A percentile compares a stretch with the other conserved stretches of the same genome.
These are phyloP conservation scores for Debaryomyces singareniensis DNA, from an alignment of 1,139 yeast genomes.

Conservation along the genomic window DNA sequence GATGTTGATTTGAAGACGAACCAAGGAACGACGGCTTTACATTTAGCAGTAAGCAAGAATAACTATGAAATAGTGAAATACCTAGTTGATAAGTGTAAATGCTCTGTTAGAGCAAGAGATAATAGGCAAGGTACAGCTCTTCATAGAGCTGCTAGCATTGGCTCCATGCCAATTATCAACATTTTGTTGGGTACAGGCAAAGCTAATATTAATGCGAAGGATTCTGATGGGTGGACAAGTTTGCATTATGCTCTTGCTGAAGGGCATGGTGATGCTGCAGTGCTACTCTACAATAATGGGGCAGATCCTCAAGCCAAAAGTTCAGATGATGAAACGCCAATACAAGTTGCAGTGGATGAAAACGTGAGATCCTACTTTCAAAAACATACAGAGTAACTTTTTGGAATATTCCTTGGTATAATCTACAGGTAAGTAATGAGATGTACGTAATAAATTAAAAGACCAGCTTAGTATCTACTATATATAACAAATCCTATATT, in stretches of 20 bases:
- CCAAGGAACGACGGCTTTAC: conserved; percentile 71
- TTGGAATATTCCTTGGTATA: too few species aligned
- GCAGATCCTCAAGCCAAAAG: conserved; percentile 54
- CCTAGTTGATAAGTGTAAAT: conserved; percentile 47
- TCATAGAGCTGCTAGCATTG: conserved; percentile 81
- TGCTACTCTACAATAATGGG: conserved; percentile 53
- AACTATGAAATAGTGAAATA: conserved; percentile 47
- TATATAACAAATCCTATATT: background rate
- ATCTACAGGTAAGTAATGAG: background rate
- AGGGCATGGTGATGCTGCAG: conserved; percentile 78
- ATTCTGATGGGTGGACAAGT: conserved; percentile 76
- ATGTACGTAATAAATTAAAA: background rate
- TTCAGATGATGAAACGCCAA: conserved; percentile 50
- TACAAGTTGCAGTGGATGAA: conserved; percentile 57
- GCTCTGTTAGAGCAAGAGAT: conserved; percentile 63
- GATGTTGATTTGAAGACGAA: conserved; percentile 46
- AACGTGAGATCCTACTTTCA: conserved; percentile 29
- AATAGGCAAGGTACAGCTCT: conserved; percentile 59
- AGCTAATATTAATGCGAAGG: conserved; percentile 65
- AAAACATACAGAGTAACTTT: background rate
- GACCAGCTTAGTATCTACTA: background rate
- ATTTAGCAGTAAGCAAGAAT: conserved; percentile 68
- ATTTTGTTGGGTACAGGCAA: conserved; percentile 44
- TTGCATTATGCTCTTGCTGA: conserved; percentile 89
- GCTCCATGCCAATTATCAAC: conserved; percentile 50